Conservation (phyloP, 2,329 filamentous ascomycete genomes). For the Scedosporium boydii region DNA sequence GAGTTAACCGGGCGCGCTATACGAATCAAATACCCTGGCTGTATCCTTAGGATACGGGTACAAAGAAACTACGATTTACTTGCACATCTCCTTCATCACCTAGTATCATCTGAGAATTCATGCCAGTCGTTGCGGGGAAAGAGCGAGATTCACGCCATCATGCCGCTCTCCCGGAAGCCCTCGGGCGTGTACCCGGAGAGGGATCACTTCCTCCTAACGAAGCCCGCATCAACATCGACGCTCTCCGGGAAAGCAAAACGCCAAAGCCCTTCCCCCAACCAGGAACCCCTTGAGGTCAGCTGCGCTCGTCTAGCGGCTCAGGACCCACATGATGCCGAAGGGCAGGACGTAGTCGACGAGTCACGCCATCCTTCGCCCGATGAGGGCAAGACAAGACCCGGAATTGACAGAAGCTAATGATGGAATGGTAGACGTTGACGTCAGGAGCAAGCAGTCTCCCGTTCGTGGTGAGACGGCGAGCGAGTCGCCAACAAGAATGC, state of each 20-base stretch:
- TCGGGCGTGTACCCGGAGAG: too few relatives aligned
- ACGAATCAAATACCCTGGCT: too few relatives aligned
- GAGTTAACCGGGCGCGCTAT: too few relatives aligned
- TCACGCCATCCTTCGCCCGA: background rate
- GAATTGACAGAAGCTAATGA: background rate
- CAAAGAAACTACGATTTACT: too few relatives aligned
- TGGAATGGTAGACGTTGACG: background rate
- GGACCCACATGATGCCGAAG: background rate
- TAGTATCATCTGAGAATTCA: too few relatives aligned
- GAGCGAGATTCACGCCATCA: too few relatives aligned
- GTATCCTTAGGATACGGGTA: too few relatives aligned
- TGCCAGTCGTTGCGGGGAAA: too few relatives aligned
- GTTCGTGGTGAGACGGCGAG: background rate
- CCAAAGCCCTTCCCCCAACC: background rate
- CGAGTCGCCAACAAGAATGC: background rate
- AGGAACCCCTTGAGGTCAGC: background rate
- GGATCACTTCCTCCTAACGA: too few relatives aligned
- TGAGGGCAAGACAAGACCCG: background rate
- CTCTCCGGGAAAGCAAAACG: background rate
- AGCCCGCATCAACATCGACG: background rate
- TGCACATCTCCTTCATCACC: too few relatives aligned
- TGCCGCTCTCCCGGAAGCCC: too few relatives aligned
- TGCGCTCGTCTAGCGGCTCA: background rate
- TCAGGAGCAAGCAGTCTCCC: background rate
- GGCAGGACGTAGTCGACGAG: background rate